These are phyloP conservation scores for Cyanophora paradoxa DNA, from an alignment of 78 protist species.

Conservation along the genomic window DNA sequence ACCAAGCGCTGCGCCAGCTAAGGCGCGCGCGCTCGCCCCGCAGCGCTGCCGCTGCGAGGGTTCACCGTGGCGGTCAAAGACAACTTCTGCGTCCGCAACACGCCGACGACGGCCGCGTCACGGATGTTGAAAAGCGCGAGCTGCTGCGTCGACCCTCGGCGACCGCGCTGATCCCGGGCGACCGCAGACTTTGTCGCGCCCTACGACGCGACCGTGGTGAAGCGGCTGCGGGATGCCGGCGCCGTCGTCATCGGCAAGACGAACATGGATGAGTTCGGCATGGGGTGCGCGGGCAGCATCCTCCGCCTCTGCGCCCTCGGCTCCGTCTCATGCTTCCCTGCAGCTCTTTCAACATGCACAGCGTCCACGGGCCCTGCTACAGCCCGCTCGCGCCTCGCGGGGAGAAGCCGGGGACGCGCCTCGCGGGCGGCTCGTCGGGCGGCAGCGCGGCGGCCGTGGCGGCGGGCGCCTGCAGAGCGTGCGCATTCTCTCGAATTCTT, in stretches of 20 bases:
- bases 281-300: constrained; percentile 1
- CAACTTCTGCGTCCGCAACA: background rate
- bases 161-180: too few relatives aligned
- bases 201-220: background rate
- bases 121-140: background rate
- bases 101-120: background rate
- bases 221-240: background rate
- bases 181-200: background rate
- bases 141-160: background rate
- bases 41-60: too few relatives aligned
- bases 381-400: too few relatives aligned
- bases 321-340: background rate
- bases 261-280: background rate
- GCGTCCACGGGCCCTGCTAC: too few relatives aligned
- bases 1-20: too few relatives aligned
- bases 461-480: background rate
- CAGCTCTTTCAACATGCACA: background rate
- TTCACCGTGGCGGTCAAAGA: background rate
- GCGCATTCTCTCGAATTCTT: too few relatives aligned
- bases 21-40: too few relatives aligned
- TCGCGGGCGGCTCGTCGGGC: background rate
- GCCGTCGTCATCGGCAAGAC: background rate
- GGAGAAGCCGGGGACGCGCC: too few relatives aligned
- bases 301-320: background rate
- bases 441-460: background rate